Percentiles rank a stretch among this genome's conserved stretches.
Evolutionary conservation across 495 filamentous ascomycete genomes (phyloP).

Genomic region (Penicillium psychrofluorescens): DNA sequence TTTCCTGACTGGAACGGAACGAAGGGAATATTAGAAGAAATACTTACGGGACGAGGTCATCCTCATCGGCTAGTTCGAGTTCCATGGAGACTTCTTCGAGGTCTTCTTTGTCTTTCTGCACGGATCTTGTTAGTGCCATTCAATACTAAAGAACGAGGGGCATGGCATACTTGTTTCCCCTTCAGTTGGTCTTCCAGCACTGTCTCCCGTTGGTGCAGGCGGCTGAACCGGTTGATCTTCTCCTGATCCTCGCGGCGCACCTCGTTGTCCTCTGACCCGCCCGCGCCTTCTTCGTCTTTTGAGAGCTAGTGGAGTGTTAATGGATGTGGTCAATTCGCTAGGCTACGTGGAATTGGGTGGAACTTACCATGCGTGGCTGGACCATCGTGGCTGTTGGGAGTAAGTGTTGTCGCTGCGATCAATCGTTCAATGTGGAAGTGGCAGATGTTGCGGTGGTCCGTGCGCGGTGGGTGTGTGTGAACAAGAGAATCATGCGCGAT

Average conservation of each 20-base stretch:
- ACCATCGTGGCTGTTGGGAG: conserved; percentile 26
- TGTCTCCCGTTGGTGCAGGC: conserved; percentile 80
- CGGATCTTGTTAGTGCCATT: neutral
- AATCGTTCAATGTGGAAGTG: conserved; percentile 3
- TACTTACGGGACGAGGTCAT: conserved; percentile 79
- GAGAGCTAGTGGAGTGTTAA: conserved; percentile 55
- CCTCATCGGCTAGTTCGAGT: conserved; percentile 91
- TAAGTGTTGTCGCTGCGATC: conserved; percentile 3
- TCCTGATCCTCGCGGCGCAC: conserved; percentile 96
- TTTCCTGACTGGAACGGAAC: neutral
- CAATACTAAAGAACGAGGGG: neutral
- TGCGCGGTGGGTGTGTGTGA: conserved; percentile 5
- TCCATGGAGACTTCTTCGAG: conserved; percentile 87
- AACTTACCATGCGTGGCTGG: conserved; percentile 35
- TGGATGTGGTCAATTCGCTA: neutral
- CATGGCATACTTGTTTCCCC: conserved; percentile 60
- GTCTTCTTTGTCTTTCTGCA: conserved; percentile 96
- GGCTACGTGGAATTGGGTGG: too few species aligned
- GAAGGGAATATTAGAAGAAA: neutral
- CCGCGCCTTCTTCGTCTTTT: conserved; percentile 72
- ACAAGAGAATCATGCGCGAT: too few species aligned
- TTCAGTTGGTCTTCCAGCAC: conserved; percentile 75
- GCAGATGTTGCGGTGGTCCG: conserved; percentile 14
- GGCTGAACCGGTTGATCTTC: conserved; percentile 96
- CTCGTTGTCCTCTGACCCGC: conserved; percentile 71